Base-by-base conservation (phyloP, 164 flowering plant species). In the Aristolochia contorta region DNA sequence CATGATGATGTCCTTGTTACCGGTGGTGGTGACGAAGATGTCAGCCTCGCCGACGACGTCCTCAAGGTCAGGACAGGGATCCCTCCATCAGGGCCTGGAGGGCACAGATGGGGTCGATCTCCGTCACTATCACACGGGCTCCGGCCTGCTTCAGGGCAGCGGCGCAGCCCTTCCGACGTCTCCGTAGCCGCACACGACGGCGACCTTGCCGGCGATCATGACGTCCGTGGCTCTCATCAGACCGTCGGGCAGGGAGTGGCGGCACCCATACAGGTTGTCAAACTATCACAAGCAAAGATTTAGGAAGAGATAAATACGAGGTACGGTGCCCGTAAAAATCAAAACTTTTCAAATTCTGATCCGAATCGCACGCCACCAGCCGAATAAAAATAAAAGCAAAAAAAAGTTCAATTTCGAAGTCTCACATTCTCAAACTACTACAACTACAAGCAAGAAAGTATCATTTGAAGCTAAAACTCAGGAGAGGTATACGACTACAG, bases 1-100 rank as follows among this genome's bases (percentile, higher is more conserved):
- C 75, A 63, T 71, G 70, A 71, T 60, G 60, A 75, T 75, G 68
- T 74, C 75, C 67, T 71, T 71, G 75, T 68, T 68, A 1, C 78
- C 78, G 20, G 78, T 69, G 55, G 72, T 64, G 45, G 72, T 69
- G 27, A 64, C 72, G 59, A 69, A 64, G 59, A 69, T 74, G 63
- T 69, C 74, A 0, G 75, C 68, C 12, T 68, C 66, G 1, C 70
- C n/a, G 6, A 71, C 61, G 0, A 63, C 72, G 30, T 71, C 75
- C 49, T 75, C 75, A 75, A 58, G 57, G 78, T 68, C 16, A 66
- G 60, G 27, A 74, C 72, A 4, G 43, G 72, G 58, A 69, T 21
- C 74, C 78, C 33, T 71, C 78, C 78, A 75, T 75, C 6, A 68
- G 61, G 47, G 78, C 72, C 51, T 75, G 78, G 41, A 75, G 78